These are phyloP conservation scores for Haemoproteus tartakovskyi DNA, from an alignment of 169 alveolate species.

Conservation along the genomic window DNA sequence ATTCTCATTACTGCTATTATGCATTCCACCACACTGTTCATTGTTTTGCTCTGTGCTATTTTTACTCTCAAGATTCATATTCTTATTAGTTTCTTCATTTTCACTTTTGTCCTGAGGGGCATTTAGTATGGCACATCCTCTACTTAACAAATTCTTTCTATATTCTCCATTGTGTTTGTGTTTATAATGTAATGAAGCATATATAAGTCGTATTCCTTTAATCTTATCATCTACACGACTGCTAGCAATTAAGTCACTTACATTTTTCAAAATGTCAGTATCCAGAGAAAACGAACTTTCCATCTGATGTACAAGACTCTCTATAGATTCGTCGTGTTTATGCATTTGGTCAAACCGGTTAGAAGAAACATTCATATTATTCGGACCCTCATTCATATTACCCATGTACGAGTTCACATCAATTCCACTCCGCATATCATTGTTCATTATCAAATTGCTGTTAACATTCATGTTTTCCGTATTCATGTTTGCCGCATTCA, in stretches of 20 bases:
- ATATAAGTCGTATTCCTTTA: constrained; percentile 55
- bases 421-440: neutral
- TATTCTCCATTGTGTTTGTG: constrained; percentile 44
- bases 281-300: constrained; percentile 57
- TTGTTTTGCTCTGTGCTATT: constrained; percentile 5
- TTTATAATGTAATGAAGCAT: constrained; percentile 63
- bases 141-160: constrained; percentile 55
- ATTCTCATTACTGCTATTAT: constrained; percentile 7
- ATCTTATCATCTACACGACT: constrained; percentile 48
- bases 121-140: constrained; percentile 55
- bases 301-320: constrained; percentile 61
- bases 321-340: constrained; percentile 63
- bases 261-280: constrained; percentile 58
- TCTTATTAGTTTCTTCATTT: constrained; percentile 6
- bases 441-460: constrained; percentile 5
- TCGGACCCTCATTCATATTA: constrained; percentile 20
- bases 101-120: constrained; percentile 50
- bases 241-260: constrained; percentile 51
- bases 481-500: too few species aligned
- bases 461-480: too few species aligned
- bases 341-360: constrained; percentile 17
- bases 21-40: neutral
- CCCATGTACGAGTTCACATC: constrained; percentile 13
- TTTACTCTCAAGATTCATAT: neutral
- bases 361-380: too few species aligned